Evolutionary conservation across 2,329 filamentous ascomycete genomes (phyloP), one percentile per base, ranked within the genome.

Genomic region (Nigrograna mackinnonii): DNA sequence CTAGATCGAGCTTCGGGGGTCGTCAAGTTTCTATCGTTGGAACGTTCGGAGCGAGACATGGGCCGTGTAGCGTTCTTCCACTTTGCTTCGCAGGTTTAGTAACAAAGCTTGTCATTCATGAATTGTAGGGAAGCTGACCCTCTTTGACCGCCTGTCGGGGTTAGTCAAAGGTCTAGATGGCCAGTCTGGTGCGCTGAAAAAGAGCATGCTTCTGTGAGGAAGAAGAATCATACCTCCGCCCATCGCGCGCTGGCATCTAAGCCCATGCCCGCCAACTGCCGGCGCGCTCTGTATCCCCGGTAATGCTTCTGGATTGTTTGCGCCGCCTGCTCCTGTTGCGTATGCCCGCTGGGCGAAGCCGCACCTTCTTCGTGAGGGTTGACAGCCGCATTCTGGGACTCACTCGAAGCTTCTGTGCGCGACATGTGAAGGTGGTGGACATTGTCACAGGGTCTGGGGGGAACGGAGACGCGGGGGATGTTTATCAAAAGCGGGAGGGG

Each of bases 191-290:
- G 18, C 16, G 41, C 19, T 24, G 51, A 22, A 37, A 18, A 33
- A n/a, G 9, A 33, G 31, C 18, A 12, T 33, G 16, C 16, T 14
- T 9, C 13, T 13, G 16, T 14, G 11, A 33, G 31, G 31, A 17
- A 13, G 16, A 58, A 52, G 39, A 49, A 41, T 47, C 83, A 70
- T 41, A 87, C 85, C 57, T 88, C 82, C 9, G 82, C 72, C 86
- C 87, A 91, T 55, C 87, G 75, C 21, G 84, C 83, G 21, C 77
- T 80, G n/a, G 87, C 79, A 64, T 87, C 80, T 22, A 95, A 64
- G 2, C 80, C 79, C 51, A 86, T 74, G 0, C 89, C 89, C 30
- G 80, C 67, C 55, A 94, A 74, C 64, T 89, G 84, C 35, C 89
- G 74, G 32, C 89, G 79, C 36, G 82, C 78, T 40, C 87, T 79